Base-by-base conservation (phyloP, 2,329 filamentous ascomycete genomes). In the Furcasterigmium sp. region DNA sequence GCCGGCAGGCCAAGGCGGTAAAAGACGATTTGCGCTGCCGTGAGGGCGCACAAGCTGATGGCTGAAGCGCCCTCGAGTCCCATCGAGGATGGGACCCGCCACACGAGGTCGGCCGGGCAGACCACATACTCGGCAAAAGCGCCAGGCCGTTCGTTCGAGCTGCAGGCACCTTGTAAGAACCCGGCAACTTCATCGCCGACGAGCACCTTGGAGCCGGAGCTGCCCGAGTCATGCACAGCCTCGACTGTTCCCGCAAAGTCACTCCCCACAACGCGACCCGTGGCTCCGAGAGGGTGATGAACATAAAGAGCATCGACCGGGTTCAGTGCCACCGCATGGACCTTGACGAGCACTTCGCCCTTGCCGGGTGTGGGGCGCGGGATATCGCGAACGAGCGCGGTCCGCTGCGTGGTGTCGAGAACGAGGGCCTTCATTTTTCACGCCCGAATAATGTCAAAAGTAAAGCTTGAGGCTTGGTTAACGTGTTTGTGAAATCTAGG, bases 141-240 rank as follows among this genome's bases (percentile, higher is more conserved):
- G 7, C 69, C 70, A 0, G 68, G 65, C 0, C 65, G 60, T 5
- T 65, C 57, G 40, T 72, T 71, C 7, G 56, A n/a, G n/a, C n/a
- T n/a, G n/a, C n/a, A n/a, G n/a, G n/a, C n/a, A n/a, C 67, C 69
- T 45, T 72, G 68, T 1, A 69, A 53, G 30, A 70, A 70, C 0
- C 67, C 67, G 2, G 66, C 56, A 1, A 71, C 65, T 4, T 36
- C 5, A 42, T 56, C 53, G 3, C 32, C 23, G 4, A 35, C 32
- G 14, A 11, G 32, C 32, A 35, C 32, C 32, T 35, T 35, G 14
- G 32, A 35, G 25, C 25, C 25, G 25, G 17, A 44, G 3, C 14
- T 38, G n/a, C 13, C 39, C 6, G 54, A 48, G 2, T 47, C 51
- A 2, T 30, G 17, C 7, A 46, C 51, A 10, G 53, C 43, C 5